These are phyloP conservation scores for Tuber umbilicatum DNA, from an alignment of 495 filamentous ascomycete species.

Conservation along the genomic window DNA sequence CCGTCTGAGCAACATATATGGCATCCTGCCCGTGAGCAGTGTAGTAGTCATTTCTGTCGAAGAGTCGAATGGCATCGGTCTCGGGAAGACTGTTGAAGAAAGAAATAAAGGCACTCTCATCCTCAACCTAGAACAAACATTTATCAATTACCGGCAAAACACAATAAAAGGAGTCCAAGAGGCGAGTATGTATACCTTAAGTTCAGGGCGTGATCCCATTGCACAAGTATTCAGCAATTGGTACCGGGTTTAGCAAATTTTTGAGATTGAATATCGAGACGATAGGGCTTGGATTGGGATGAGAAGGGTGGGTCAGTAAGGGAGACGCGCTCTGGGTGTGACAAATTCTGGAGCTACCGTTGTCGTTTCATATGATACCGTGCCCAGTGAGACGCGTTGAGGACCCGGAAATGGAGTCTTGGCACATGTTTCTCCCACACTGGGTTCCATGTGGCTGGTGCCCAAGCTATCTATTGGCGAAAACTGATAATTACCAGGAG, in stretches of 20 bases:
- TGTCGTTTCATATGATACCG: slow-evolving; percentile 9
- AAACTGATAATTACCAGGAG: neutral
- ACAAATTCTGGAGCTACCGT: neutral
- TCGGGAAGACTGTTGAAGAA: slow-evolving; percentile 80
- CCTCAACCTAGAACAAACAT: slow-evolving; percentile 63
- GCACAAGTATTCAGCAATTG: slow-evolving; percentile 26
- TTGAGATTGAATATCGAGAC: neutral
- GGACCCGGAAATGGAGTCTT: slow-evolving; percentile 1
- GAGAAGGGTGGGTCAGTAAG: slow-evolving; percentile 1
- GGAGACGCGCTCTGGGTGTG: slow-evolving; percentile 17
- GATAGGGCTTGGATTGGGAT: slow-evolving; percentile 10
- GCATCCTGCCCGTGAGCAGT: slow-evolving; percentile 90
- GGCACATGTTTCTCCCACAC: slow-evolving; percentile 13
- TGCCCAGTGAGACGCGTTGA: slow-evolving; percentile 27
- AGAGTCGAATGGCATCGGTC: slow-evolving; percentile 47
- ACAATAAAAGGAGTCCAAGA: neutral
- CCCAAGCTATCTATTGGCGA: neutral
- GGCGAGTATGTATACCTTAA: slow-evolving; percentile 57
- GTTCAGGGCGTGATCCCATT: slow-evolving; percentile 87
- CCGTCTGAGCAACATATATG: slow-evolving; percentile 83
- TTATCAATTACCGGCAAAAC: slow-evolving; percentile 10
- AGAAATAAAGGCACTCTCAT: slow-evolving; percentile 90
- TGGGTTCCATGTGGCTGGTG: slow-evolving; percentile 14
- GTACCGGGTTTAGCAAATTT: slow-evolving; percentile 20
- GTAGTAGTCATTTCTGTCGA: slow-evolving; percentile 7